phyloP scores from a whole-genome alignment of 345 rosid species.

The Eucalyptus regnans region DNA sequence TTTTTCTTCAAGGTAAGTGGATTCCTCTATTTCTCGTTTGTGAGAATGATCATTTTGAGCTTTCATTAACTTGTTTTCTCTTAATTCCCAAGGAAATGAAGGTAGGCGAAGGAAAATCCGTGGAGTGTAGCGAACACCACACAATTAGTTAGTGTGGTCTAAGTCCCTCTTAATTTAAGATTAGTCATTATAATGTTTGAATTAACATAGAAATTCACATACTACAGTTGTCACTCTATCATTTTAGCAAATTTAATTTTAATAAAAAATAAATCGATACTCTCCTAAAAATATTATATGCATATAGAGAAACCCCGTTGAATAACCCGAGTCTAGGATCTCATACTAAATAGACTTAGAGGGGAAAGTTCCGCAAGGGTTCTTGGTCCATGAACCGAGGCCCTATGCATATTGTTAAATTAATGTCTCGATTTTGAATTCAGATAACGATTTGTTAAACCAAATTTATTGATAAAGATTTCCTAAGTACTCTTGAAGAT shows the following conservation, averaged over 20 bases:
- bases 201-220: neutral
- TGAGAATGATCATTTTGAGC: neutral
- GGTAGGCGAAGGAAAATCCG: neutral
- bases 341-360: too few species aligned
- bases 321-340: rapidly evolving
- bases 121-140: neutral
- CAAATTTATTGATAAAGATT: too few species aligned
- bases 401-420: too few species aligned
- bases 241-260: too few species aligned
- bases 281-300: neutral
- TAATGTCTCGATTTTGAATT: too few species aligned
- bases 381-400: too few species aligned
- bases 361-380: too few species aligned
- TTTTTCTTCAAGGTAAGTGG: neutral
- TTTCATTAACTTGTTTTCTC: too few species aligned
- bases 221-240: neutral
- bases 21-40: too few species aligned
- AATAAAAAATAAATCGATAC: too few species aligned
- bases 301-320: neutral
- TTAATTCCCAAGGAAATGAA: neutral
- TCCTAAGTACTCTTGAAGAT: too few species aligned
- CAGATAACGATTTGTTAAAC: too few species aligned
- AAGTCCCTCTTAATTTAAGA: neutral
- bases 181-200: neutral
- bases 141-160: neutral